A percentile compares a stretch with the other conserved stretches of the same genome.
Conservation (phyloP, 192 early-diverging fungal species). For the Powellomyces hirtus region DNA sequence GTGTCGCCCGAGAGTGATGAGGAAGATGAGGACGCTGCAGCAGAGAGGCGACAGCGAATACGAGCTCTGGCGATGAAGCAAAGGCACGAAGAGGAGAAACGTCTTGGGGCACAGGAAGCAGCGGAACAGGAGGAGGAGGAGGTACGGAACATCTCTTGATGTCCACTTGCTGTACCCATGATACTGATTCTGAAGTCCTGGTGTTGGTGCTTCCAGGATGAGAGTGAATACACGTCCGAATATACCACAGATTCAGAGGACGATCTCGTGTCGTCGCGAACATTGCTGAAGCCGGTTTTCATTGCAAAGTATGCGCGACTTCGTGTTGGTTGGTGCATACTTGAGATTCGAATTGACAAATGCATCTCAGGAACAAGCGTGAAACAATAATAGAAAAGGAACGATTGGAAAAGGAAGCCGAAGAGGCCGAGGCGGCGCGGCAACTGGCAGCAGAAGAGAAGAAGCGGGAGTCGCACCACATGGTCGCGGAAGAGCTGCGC, state of each 20-base stretch:
- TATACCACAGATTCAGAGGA: conserved; percentile 48
- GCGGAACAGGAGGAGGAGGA: conserved; percentile 22
- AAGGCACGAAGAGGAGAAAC: conserved; percentile 44
- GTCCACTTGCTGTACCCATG: background rate
- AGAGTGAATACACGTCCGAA: conserved; percentile 63
- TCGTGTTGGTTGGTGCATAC: too few relatives aligned
- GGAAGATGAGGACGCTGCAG: conserved; percentile 45
- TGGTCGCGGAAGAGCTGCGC: conserved; percentile 70
- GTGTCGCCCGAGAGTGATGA: conserved; percentile 30
- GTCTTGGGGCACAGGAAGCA: conserved; percentile 9
- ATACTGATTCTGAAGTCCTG: background rate
- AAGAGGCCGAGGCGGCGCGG: conserved; percentile 57
- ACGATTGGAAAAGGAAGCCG: conserved; percentile 50
- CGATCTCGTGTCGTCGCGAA: conserved; percentile 57
- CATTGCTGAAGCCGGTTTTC: conserved; percentile 87
- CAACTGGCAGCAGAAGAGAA: conserved; percentile 54
- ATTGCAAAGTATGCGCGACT: conserved; percentile 72
- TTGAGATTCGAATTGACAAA: background rate
- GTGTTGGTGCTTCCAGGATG: conserved; percentile 13
- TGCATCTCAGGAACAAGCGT: conserved; percentile 49
- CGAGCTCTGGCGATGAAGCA: conserved; percentile 18
- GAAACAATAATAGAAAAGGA: conserved; percentile 61
- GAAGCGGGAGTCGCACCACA: conserved; percentile 71
- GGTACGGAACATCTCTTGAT: background rate
- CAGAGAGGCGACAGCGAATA: conserved; percentile 31